phyloP scores from a whole-genome alignment of 768 basidiomycete genomes.

The Floccularia luteovirens region DNA sequence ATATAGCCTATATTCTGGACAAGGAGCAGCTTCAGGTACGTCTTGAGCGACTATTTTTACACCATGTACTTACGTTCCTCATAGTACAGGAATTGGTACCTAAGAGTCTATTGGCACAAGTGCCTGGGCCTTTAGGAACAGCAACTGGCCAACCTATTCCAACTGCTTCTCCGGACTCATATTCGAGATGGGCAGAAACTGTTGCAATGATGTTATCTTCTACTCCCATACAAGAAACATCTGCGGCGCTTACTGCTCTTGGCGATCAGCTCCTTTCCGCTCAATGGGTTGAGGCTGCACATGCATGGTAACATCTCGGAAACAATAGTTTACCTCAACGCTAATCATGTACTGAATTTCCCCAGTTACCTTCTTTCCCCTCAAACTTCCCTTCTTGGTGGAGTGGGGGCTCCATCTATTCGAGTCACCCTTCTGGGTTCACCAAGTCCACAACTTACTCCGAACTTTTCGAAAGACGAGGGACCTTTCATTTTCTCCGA shows the following conservation, averaged over 20 bases:
- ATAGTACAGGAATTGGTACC: conserved; percentile 73
- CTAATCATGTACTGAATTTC: conserved; percentile 8
- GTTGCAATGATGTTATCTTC: conserved; percentile 77
- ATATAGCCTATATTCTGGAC: conserved; percentile 80
- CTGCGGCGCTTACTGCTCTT: conserved; percentile 71
- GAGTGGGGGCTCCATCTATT: conserved; percentile 56
- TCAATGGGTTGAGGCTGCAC: conserved; percentile 78
- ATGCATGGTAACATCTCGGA: conserved; percentile 66
- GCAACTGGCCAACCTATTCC: no score
- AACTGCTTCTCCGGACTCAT: no score
- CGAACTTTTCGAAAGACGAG: conserved; percentile 52
- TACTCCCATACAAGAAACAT: conserved; percentile 58
- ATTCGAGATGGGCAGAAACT: conserved; percentile 78
- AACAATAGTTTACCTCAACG: no score
- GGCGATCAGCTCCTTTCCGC: conserved; percentile 75
- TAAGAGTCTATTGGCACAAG: conserved; percentile 40
- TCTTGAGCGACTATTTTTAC: conserved; percentile 6
- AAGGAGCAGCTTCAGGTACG: conserved; percentile 71
- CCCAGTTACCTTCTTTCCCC: conserved; percentile 81
- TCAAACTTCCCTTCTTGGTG: conserved; percentile 68
- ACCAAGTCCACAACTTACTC: conserved; percentile 41
- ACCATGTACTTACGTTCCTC: conserved; percentile 3
- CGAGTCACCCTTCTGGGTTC: conserved; percentile 73
- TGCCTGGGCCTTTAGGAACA: conserved; percentile 29
- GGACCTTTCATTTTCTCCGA: conserved; percentile 85